Evolutionary conservation across 2,329 filamentous ascomycete species (phyloP), one percentile per base, ranked within the genome.

Genomic region (Aspergillus nomiae): DNA sequence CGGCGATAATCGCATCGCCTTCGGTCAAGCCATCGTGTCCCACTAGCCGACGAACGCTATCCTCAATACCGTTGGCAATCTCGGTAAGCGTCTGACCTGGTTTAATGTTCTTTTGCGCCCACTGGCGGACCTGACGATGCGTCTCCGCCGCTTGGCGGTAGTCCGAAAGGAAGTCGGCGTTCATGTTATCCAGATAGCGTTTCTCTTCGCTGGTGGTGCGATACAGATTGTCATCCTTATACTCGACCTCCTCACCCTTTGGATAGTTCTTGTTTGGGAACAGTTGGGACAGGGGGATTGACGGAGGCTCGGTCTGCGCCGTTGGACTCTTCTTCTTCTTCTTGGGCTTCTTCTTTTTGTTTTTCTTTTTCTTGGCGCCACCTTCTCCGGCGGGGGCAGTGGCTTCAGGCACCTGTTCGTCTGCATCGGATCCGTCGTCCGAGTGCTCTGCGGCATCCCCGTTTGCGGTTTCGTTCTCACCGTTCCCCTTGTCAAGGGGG

Each of bases 261-360:
- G 92, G 92, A 76, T 92, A 96, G 68, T 83, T 82, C 72, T 87
- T 84, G 76, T 87, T 87, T 58, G 90, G 87, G 81, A 92, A 95
- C 50, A 96, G 84, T 69, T 88, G 87, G 36, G 90, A 88, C 41
- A 96, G 79, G 46, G 88, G 84, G 26, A 95, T 88, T 50, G 90
- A 87, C 3, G 92, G 92, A 36, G 92, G 92, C 58, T 87, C 84
- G n/a, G 89, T 90, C 79, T 96, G 92, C 54, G 85, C 84, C 61
- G 90, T 92, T 58, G 89, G 83, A 7, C 75, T 79, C 26, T 70
- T 78, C 66, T 80, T 82, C 73, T 88, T 90, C 85, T 90, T 90
- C 80, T 87, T 90, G 84, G 89, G 92, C 85, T 92, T 92, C 84
- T 94, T 94, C 82, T 92, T 92, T 82, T 92, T 92, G 80, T 92